Percentiles rank a stretch among this genome's conserved stretches.
Evolutionary conservation across 176 grass and related monocot genomes (phyloP).

Genomic region (Neostapfia colusana): DNA sequence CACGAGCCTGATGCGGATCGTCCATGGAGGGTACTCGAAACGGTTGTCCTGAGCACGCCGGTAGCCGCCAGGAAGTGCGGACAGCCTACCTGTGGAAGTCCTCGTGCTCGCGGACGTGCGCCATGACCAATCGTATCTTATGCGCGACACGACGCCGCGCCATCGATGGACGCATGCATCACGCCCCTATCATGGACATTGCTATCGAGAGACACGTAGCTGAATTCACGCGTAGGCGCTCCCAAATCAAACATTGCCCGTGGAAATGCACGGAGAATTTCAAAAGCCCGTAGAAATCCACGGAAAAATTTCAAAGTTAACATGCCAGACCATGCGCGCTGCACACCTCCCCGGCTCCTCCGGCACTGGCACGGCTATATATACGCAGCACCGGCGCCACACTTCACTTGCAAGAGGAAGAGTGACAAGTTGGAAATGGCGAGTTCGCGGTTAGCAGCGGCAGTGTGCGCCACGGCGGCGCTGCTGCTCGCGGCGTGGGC

Average conservation of each 20-base stretch:
- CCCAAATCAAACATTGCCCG: background rate
- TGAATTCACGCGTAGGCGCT: background rate
- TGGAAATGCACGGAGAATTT: background rate
- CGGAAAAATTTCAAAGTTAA: background rate
- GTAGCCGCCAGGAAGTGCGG: background rate
- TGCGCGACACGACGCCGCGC: background rate
- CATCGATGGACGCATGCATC: background rate
- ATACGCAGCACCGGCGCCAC: background rate
- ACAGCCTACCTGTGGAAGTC: background rate
- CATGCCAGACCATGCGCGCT: background rate
- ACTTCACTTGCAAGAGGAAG: background rate
- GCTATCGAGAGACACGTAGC: background rate
- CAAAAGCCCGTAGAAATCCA: background rate
- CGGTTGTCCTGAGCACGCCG: background rate
- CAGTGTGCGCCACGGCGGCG: background rate
- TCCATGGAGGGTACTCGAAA: background rate
- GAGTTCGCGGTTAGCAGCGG: background rate
- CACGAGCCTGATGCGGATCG: background rate
- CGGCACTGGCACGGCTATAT: background rate
- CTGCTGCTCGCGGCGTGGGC: constrained; percentile 27
- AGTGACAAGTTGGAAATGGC: background rate
- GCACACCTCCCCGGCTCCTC: background rate
- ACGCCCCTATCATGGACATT: background rate
- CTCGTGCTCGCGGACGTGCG: background rate
- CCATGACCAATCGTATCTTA: background rate